Percentiles rank a stretch among this genome's conserved stretches.
Evolutionary conservation across 805 yeast genomes (phyloP).

Genomic region (Pichia occidentalis): DNA sequence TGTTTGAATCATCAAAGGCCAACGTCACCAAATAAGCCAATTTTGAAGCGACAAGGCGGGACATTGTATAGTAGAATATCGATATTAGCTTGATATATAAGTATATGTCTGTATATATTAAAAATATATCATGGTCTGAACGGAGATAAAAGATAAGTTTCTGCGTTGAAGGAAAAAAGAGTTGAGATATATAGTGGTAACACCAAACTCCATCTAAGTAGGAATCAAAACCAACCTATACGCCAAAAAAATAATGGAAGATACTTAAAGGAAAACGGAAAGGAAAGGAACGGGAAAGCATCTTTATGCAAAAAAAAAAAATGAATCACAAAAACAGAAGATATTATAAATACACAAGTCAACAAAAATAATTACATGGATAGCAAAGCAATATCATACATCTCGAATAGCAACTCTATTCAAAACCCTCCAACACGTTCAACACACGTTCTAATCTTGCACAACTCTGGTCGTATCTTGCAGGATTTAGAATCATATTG

Average conservation of each 20-base stretch:
- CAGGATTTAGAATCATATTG: slow-evolving; percentile 83
- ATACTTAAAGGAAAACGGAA: background rate
- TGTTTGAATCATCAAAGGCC: slow-evolving; percentile 47
- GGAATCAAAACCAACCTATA: background rate
- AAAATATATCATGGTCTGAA: no score
- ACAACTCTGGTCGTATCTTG: slow-evolving; percentile 73
- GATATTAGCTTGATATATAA: no score
- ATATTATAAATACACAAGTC: background rate
- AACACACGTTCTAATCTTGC: slow-evolving; percentile 75
- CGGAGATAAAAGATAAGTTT: no score
- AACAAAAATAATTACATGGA: background rate
- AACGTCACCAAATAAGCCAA: background rate
- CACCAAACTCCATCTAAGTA: no score
- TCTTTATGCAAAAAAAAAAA: background rate
- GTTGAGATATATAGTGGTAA: no score
- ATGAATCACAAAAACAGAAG: background rate
- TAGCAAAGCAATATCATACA: no score
- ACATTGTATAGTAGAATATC: slow-evolving; percentile 2
- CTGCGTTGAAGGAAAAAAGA: no score
- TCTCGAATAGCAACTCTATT: no score
- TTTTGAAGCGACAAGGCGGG: background rate
- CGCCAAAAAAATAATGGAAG: background rate
- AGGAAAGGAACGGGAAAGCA: background rate
- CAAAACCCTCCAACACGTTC: slow-evolving; percentile 79
- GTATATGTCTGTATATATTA: no score